phyloP scores from a whole-genome alignment of 345 rosid genomes.

The Abelmoschus esculentus region DNA sequence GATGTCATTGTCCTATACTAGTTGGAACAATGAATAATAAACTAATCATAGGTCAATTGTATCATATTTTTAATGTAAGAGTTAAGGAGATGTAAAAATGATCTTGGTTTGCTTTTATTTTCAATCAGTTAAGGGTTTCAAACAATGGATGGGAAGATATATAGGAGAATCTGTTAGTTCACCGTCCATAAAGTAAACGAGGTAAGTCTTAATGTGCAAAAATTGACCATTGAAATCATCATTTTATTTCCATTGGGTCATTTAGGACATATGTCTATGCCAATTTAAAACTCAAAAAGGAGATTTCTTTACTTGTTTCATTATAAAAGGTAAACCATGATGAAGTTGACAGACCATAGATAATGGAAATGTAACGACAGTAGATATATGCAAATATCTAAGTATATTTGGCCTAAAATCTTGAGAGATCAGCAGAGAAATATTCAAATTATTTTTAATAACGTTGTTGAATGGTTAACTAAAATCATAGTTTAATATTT shows the following conservation, averaged over 20 bases:
- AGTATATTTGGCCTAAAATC: too few species aligned
- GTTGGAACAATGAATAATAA: too few species aligned
- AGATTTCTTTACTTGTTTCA: not conserved
- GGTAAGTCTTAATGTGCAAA: slow-evolving; percentile 12
- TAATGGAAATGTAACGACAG: slow-evolving; percentile 9
- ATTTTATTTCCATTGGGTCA: not conserved
- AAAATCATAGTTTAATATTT: too few species aligned
- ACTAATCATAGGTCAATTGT: too few species aligned
- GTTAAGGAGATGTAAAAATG: not conserved
- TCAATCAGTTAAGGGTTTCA: not conserved
- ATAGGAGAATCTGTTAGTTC: slow-evolving; percentile 15
- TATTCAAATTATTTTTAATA: too few species aligned
- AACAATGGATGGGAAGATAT: not conserved
- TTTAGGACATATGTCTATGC: not conserved
- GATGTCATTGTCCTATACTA: too few species aligned
- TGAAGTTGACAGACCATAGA: slow-evolving; percentile 7
- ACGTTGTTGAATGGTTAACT: too few species aligned
- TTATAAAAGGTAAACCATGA: not conserved
- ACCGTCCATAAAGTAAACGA: slow-evolving; percentile 15
- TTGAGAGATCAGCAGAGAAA: too few species aligned
- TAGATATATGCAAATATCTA: not conserved
- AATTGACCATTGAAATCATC: slow-evolving; percentile 16
- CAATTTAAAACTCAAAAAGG: not conserved
- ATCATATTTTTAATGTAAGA: not conserved
- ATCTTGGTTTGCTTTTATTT: not conserved